phyloP scores from a whole-genome alignment of 139 green algal species.

The Chlamydomonas incerta region DNA sequence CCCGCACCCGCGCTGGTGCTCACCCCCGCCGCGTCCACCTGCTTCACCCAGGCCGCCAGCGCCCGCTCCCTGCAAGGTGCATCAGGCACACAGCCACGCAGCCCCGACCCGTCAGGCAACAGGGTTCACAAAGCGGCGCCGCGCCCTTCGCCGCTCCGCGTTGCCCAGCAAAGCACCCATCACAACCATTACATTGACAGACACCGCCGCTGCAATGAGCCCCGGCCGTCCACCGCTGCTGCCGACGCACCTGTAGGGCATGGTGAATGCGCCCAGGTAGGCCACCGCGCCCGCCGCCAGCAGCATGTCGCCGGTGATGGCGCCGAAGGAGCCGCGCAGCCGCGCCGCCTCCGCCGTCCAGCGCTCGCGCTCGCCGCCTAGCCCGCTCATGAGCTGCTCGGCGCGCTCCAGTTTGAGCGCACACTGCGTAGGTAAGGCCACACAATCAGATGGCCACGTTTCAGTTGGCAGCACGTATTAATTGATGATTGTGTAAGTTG shows the following conservation, averaged over 20 bases:
- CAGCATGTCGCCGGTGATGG: constrained; percentile 77
- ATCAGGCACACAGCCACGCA: not conserved
- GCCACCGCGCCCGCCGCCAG: constrained; percentile 68
- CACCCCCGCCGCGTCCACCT: constrained; percentile 14
- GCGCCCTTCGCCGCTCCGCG: no score
- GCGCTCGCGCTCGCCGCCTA: constrained; percentile 71
- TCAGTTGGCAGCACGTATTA: no score
- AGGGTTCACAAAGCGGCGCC: no score
- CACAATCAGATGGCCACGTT: no score
- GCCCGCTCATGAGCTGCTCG: constrained; percentile 72
- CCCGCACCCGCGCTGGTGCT: not conserved
- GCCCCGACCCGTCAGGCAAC: no score
- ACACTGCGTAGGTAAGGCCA: constrained; percentile 46
- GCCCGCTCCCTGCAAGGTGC: constrained; percentile 12
- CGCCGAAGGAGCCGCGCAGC: constrained; percentile 54
- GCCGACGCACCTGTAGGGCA: constrained; percentile 57
- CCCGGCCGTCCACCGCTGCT: not conserved
- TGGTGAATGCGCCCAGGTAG: constrained; percentile 80
- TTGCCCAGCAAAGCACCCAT: no score
- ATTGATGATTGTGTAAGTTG: no score
- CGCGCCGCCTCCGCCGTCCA: constrained; percentile 65
- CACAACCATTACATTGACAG: no score
- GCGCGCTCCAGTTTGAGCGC: constrained; percentile 79
- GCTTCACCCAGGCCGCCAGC: constrained; percentile 31
- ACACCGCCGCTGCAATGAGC: no score